Conservation (phyloP, 2,329 filamentous ascomycete genomes). For the Colletotrichum spinosum region DNA sequence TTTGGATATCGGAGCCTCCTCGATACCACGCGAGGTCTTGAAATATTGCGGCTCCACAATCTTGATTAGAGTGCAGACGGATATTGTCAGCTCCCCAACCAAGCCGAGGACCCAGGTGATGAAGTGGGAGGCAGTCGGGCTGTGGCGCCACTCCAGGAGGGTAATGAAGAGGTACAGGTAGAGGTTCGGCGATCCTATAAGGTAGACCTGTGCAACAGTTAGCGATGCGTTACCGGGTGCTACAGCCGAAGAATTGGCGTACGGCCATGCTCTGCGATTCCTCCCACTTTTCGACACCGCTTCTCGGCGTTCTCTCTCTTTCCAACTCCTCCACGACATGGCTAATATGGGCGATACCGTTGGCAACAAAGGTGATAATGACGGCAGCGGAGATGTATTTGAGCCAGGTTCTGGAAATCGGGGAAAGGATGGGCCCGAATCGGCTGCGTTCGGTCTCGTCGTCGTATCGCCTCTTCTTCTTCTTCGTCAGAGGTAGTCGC, state of each 20-base stretch:
- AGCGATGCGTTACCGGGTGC: conserved; percentile 31
- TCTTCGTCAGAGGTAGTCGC: conserved; percentile 79
- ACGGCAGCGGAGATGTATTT: conserved; percentile 78
- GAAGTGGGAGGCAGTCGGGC: conserved; percentile 84
- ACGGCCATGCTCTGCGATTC: conserved; percentile 35
- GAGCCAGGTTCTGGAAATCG: conserved; percentile 77
- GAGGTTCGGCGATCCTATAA: conserved; percentile 86
- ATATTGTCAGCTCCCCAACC: conserved; percentile 78
- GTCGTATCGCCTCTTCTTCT: conserved; percentile 55
- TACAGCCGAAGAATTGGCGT: conserved; percentile 18
- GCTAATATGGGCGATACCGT: conserved; percentile 66
- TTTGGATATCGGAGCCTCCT: conserved; percentile 21
- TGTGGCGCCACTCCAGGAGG: conserved; percentile 84
- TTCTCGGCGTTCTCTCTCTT: conserved; percentile 4
- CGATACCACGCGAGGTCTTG: conserved; percentile 22
- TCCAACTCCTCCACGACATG: conserved; percentile 34
- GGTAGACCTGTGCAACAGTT: conserved; percentile 74
- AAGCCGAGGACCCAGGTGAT: conserved; percentile 81
- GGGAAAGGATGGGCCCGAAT: conserved; percentile 56
- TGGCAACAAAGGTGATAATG: conserved; percentile 80
- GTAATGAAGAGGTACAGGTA: conserved; percentile 89
- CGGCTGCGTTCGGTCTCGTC: conserved; percentile 46
- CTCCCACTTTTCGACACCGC: conserved; percentile 18
- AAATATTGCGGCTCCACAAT: conserved; percentile 56
- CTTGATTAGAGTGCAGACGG: conserved; percentile 75